These are phyloP conservation scores for Trypanosoma avium DNA, from an alignment of 208 protist genomes.

Conservation along the genomic window DNA sequence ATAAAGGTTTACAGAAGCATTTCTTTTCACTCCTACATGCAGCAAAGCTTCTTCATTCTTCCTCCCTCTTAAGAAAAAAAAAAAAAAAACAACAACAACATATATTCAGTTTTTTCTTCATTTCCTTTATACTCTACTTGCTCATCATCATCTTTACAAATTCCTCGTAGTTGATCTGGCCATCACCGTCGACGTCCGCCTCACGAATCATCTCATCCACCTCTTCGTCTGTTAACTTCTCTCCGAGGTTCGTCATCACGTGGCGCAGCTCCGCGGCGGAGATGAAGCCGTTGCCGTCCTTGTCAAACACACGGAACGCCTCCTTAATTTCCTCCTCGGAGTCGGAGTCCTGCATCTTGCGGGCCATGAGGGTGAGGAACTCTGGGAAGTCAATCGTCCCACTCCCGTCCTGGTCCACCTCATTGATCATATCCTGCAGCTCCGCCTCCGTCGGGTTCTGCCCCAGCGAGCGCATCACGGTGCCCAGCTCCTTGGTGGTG, in stretches of 20 bases:
- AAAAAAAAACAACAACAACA: too few species aligned
- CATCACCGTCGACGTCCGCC: conserved; percentile 80
- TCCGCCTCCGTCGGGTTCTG: conserved; percentile 95
- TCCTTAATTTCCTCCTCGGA: conserved; percentile 95
- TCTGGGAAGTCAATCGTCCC: conserved; percentile 97
- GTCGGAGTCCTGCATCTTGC: conserved; percentile 91
- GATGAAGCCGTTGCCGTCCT: conserved; percentile 94
- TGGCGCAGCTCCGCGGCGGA: conserved; percentile 93
- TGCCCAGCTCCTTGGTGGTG: conserved; percentile 99
- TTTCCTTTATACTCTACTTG: conserved; percentile 19
- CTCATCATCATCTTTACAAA: conserved; percentile 78
- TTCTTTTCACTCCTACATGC: too few species aligned
- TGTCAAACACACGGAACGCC: conserved; percentile 96
- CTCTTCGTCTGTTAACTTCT: conserved; percentile 93
- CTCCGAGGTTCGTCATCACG: conserved; percentile 94
- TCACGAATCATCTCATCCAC: conserved; percentile 73
- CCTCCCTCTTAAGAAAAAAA: too few species aligned
- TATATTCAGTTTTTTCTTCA: too few species aligned
- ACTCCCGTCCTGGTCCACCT: conserved; percentile 94
- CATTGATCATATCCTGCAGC: conserved; percentile 98
- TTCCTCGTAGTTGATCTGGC: conserved; percentile 84
- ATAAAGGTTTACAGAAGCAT: too few species aligned
- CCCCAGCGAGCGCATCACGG: conserved; percentile 99
- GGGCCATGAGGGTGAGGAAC: conserved; percentile 83
- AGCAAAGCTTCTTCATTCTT: too few species aligned